Conservation (phyloP, 163 green algal species). For the Trebouxiophyceae sp. region DNA sequence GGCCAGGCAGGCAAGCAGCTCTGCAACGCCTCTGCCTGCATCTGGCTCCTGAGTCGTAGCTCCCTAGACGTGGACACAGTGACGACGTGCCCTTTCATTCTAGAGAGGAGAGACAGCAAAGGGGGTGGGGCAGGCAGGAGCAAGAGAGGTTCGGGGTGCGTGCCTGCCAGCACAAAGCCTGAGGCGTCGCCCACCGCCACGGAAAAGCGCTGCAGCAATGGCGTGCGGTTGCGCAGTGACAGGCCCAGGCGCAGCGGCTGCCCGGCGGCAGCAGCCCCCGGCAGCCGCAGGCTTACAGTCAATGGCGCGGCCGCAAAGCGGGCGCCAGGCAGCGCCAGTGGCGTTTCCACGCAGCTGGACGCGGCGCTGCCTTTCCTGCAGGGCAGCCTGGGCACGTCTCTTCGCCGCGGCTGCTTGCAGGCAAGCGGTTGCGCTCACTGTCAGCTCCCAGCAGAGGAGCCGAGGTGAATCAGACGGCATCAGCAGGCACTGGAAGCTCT, state of each 20-base stretch:
- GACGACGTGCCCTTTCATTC: too few species aligned
- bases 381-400: neutral
- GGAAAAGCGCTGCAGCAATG: constrained; percentile 3
- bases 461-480: too few species aligned
- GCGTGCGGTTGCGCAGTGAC: constrained; percentile 8
- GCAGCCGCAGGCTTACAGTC: neutral
- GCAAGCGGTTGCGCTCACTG: too few species aligned
- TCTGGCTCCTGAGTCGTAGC: too few species aligned
- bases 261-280: constrained; percentile 1
- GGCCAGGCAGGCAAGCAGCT: too few species aligned
- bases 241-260: constrained; percentile 10
- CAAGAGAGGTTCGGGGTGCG: too few species aligned
- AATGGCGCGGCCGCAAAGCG: constrained; percentile 13
- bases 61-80: too few species aligned
- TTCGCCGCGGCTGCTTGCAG: neutral
- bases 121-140: too few species aligned
- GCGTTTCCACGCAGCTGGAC: constrained; percentile 3
- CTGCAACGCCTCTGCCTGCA: too few species aligned
- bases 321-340: constrained; percentile 13
- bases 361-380: neutral
- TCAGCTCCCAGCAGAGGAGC: too few species aligned
- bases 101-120: too few species aligned
- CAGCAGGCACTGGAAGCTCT: too few species aligned
- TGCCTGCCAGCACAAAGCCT: constrained; percentile 29
- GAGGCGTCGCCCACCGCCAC: constrained; percentile 17